These are phyloP conservation scores for Phialophora chinensis DNA, from an alignment of 2,329 filamentous ascomycete genomes.

Conservation along the genomic window DNA sequence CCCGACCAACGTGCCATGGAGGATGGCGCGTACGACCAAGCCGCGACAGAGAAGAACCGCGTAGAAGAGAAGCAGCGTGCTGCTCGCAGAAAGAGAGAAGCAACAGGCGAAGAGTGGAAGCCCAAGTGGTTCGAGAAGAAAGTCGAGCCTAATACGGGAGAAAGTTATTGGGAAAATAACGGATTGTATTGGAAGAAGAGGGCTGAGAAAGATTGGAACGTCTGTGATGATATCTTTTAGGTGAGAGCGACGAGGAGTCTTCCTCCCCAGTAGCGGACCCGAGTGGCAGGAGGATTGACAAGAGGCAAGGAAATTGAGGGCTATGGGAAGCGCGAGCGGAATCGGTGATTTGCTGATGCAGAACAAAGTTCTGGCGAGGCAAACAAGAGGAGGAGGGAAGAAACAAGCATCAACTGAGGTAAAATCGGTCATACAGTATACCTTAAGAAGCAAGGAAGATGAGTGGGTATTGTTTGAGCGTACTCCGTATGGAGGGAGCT, in stretches of 20 bases:
- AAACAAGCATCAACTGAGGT: neutral
- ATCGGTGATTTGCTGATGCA: neutral
- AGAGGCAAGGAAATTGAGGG: neutral
- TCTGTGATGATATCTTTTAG: constrained; percentile 76
- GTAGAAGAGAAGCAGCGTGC: constrained; percentile 90
- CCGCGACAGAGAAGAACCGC: constrained; percentile 90
- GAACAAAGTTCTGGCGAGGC: neutral
- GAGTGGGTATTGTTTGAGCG: neutral
- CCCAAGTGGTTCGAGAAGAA: constrained; percentile 84
- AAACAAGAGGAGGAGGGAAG: neutral
- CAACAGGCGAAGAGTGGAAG: constrained; percentile 76
- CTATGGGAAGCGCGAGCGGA: neutral
- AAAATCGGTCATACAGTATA: neutral
- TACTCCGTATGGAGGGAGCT: too few relatives aligned
- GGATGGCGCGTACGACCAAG: constrained; percentile 93
- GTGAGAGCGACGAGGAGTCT: constrained; percentile 4
- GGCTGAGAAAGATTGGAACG: constrained; percentile 70
- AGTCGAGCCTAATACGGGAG: constrained; percentile 78
- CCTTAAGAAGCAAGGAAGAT: neutral
- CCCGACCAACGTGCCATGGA: constrained; percentile 98
- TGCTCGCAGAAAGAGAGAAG: constrained; percentile 74
- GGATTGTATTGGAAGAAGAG: constrained; percentile 81
- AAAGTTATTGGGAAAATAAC: constrained; percentile 88
- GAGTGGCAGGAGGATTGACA: neutral
- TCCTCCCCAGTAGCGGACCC: neutral